These are phyloP conservation scores for Mycocentrospora acerina DNA, from an alignment of 2,329 filamentous ascomycete genomes.

Conservation along the genomic window DNA sequence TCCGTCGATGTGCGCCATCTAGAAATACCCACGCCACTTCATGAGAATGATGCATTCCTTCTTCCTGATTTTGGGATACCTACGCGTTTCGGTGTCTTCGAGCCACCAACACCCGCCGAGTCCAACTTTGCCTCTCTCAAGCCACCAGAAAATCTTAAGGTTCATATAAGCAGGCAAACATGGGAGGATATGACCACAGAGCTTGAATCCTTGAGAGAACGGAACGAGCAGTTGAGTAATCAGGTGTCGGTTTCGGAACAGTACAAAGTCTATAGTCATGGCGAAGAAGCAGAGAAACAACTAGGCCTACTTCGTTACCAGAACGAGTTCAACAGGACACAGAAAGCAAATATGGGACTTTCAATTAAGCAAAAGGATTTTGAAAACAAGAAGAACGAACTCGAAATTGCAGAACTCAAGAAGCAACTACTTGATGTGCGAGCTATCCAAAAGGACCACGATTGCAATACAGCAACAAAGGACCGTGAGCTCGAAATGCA, in stretches of 20 bases:
- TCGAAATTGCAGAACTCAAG: constrained; percentile 10
- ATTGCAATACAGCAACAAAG: background rate
- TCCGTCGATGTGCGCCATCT: background rate
- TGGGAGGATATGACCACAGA: constrained; percentile 6
- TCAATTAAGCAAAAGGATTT: constrained; percentile 17
- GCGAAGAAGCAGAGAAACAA: constrained; percentile 3
- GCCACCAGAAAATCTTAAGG: background rate
- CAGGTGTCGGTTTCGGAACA: constrained; percentile 1
- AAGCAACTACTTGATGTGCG: constrained; percentile 1
- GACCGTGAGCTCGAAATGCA: background rate
- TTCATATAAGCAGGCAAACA: constrained; percentile 8
- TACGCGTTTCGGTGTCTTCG: background rate
- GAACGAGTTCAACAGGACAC: constrained; percentile 16
- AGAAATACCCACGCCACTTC: background rate
- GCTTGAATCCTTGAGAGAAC: constrained; percentile 1
- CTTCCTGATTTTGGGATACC: constrained; percentile 1
- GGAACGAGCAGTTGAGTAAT: constrained; percentile 8
- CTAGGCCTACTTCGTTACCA: constrained; percentile 18
- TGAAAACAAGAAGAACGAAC: constrained; percentile 16
- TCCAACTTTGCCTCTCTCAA: constrained; percentile 1
- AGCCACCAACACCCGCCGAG: constrained; percentile 7
- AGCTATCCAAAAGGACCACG: background rate
- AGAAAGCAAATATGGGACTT: constrained; percentile 20
- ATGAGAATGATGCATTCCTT: background rate
- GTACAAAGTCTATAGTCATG: background rate